Evolutionary conservation across 495 filamentous ascomycete genomes (phyloP).

Genomic region (Aspergillus nanangensis): DNA sequence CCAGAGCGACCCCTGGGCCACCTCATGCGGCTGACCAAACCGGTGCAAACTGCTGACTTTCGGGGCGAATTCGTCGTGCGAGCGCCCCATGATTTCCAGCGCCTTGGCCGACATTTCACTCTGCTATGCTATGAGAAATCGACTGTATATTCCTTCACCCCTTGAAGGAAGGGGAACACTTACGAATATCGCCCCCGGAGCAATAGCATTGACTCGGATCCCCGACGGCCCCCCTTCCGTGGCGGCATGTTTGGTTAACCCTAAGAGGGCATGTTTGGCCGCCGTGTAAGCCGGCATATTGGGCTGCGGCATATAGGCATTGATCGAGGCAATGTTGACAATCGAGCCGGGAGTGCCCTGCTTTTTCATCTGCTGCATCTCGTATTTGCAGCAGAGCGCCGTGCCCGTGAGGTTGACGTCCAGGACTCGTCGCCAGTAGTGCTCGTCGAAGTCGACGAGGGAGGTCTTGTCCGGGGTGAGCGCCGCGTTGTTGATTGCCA

Average conservation of each 20-base stretch:
- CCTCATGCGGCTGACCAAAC: slow-evolving; percentile 25
- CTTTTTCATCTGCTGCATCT: slow-evolving; percentile 17
- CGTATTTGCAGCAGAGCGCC: slow-evolving; percentile 13
- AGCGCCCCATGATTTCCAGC: slow-evolving; percentile 18
- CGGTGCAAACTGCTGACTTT: slow-evolving; percentile 17
- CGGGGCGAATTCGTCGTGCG: slow-evolving; percentile 18
- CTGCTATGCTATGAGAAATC: slow-evolving; percentile 4
- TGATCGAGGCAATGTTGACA: slow-evolving; percentile 37
- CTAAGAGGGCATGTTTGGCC: slow-evolving; percentile 41
- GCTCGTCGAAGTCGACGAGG: slow-evolving; percentile 10
- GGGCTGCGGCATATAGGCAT: slow-evolving; percentile 18
- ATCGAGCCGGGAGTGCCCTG: slow-evolving; percentile 31
- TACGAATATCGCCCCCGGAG: slow-evolving; percentile 12
- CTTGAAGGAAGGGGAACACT: background rate
- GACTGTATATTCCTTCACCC: too few relatives aligned
- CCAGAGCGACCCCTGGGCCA: slow-evolving; percentile 30
- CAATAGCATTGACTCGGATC: slow-evolving; percentile 22
- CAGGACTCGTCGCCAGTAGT: slow-evolving; percentile 7
- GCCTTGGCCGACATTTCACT: slow-evolving; percentile 22
- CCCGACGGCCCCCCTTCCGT: slow-evolving; percentile 9
- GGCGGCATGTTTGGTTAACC: slow-evolving; percentile 35
- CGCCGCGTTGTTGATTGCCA: slow-evolving; percentile 20
- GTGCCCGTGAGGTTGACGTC: slow-evolving; percentile 13
- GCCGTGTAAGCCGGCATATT: slow-evolving; percentile 32
- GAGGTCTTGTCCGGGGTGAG: slow-evolving; percentile 2